A percentile compares a stretch with the other conserved stretches of the same genome.
Conservation (phyloP, 441 rosid species). For the Gossypium schwendimanii region DNA sequence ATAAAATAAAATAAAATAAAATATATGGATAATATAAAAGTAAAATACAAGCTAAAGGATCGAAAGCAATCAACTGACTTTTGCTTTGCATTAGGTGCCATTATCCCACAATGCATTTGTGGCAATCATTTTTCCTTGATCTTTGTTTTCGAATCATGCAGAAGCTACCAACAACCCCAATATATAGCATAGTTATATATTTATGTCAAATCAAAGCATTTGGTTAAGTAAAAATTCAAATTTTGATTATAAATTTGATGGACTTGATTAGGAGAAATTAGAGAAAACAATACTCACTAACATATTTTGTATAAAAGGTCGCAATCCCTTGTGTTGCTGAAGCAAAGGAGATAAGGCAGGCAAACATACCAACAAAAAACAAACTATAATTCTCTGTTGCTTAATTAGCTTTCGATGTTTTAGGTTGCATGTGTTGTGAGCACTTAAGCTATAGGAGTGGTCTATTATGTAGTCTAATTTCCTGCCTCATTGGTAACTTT, state of each 20-base stretch:
- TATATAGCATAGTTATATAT: background rate
- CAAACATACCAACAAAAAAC: background rate
- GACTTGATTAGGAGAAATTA: too few species aligned
- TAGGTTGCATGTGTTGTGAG: too few species aligned
- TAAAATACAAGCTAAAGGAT: too few species aligned
- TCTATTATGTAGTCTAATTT: too few species aligned
- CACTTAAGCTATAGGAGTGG: too few species aligned
- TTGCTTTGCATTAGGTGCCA: background rate
- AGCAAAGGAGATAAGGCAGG: background rate
- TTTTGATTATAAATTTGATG: too few species aligned
- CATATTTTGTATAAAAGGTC: background rate
- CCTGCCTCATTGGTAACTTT: too few species aligned
- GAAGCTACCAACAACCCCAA: background rate
- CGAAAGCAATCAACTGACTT: too few species aligned
- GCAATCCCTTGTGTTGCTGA: constrained; percentile 16
- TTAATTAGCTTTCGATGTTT: background rate
- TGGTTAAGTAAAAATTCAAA: too few species aligned
- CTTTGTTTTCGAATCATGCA: constrained; percentile 12
- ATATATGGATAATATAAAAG: background rate
- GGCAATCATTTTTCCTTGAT: constrained; percentile 13
- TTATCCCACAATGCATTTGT: constrained; percentile 25
- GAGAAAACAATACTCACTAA: too few species aligned
- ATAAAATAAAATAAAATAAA: too few species aligned
- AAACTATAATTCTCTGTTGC: background rate
- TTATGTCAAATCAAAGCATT: too few species aligned